These are phyloP conservation scores for Fusarium foetens DNA, from an alignment of 2,329 filamentous ascomycete species.

Conservation along the genomic window DNA sequence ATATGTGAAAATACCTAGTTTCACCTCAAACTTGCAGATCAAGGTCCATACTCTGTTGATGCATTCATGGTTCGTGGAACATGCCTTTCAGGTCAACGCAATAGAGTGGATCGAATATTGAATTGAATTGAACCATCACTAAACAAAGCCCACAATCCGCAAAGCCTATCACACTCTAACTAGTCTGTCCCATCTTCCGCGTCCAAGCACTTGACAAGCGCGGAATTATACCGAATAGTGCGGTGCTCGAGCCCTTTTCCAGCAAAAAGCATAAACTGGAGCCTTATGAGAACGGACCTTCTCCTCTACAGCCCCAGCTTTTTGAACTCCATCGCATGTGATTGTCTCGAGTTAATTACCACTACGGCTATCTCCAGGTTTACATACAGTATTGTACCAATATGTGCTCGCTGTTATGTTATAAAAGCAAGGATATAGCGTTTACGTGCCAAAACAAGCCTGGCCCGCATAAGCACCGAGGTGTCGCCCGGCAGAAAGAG, in stretches of 20 bases:
- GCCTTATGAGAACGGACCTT: neutral
- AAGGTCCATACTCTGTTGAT: conserved; percentile 23
- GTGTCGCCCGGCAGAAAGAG: conserved; percentile 27
- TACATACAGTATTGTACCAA: neutral
- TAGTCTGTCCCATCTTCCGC: conserved; percentile 1
- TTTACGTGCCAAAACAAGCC: conserved; percentile 9
- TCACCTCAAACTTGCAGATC: conserved; percentile 19
- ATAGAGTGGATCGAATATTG: conserved; percentile 22
- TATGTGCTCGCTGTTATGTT: conserved; percentile 21
- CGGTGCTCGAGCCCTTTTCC: conserved; percentile 6
- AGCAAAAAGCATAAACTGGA: neutral
- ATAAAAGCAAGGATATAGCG: conserved; percentile 21
- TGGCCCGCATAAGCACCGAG: conserved; percentile 44
- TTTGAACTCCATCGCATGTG: conserved; percentile 31
- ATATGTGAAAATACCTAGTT: conserved; percentile 14
- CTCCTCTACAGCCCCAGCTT: neutral
- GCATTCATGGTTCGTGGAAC: conserved; percentile 24
- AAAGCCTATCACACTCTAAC: neutral
- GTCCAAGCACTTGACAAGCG: neutral
- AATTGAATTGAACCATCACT: neutral
- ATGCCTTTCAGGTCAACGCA: conserved; percentile 27
- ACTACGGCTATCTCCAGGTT: neutral
- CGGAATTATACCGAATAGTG: conserved; percentile 31
- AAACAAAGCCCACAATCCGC: neutral
- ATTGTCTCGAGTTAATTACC: conserved; percentile 15